A percentile compares a stretch with the other conserved stretches of the same genome.
Conservation (phyloP, 306 rosid genomes). For the Cicer pinnatifidum region DNA sequence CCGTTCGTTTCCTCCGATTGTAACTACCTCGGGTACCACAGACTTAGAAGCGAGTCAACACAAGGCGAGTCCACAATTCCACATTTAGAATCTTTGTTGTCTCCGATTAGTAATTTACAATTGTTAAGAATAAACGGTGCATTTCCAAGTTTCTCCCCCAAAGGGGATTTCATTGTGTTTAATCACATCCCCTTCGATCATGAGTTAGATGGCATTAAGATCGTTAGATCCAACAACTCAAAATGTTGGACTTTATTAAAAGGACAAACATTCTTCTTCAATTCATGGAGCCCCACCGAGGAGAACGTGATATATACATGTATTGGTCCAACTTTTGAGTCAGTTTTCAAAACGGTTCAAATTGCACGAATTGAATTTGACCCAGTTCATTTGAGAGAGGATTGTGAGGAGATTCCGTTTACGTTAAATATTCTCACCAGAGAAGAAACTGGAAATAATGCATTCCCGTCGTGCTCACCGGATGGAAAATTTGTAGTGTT, state of each 20-base stretch:
- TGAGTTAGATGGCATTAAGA: constrained; percentile 42
- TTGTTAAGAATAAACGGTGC: constrained; percentile 64
- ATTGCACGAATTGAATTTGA: constrained; percentile 67
- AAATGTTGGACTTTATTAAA: constrained; percentile 64
- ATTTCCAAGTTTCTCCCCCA: constrained; percentile 72
- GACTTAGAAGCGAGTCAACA: constrained; percentile 66
- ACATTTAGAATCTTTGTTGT: constrained; percentile 51
- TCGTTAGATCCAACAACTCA: constrained; percentile 67
- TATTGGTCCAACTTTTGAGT: constrained; percentile 67
- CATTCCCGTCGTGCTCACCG: constrained; percentile 80
- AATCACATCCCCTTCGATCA: constrained; percentile 45
- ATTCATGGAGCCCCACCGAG: constrained; percentile 72
- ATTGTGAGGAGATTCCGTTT: constrained; percentile 47
- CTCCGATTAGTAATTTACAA: constrained; percentile 53
- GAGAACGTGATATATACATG: constrained; percentile 72
- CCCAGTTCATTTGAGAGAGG: constrained; percentile 44
- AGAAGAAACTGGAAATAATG: constrained; percentile 71
- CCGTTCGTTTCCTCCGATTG: constrained; percentile 77
- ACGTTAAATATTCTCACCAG: constrained; percentile 56
- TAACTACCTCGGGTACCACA: constrained; percentile 71
- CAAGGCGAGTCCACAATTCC: constrained; percentile 64
- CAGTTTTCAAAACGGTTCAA: constrained; percentile 64
- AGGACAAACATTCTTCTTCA: constrained; percentile 61
- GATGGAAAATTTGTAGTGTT: constrained; percentile 76
- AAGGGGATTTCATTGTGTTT: constrained; percentile 59